Base-by-base conservation (phyloP, 2,329 filamentous ascomycete species). In the Aspergillus texensis region DNA sequence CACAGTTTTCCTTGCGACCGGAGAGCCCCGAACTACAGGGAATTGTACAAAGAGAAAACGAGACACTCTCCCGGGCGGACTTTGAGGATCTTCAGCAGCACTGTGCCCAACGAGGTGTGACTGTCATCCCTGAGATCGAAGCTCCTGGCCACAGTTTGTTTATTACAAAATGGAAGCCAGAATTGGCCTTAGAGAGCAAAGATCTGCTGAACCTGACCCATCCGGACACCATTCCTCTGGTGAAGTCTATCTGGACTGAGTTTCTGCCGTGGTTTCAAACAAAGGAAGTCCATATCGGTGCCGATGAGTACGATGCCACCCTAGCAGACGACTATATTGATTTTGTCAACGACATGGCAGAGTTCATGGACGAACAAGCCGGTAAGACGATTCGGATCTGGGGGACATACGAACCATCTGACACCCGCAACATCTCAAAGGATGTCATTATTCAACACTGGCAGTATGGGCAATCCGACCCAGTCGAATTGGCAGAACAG, bases 61-160 rank as follows among this genome's bases (percentile, higher is more conserved):
- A 88, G 67, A 86, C 85, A 0, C 85, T 87, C 53, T 82, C 81
- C 0, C 76, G 78, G 8, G 72, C 75, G 0, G 80, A 85, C 6
- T 87, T 86, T 64, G 83, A 85, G 24, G 74, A 80, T 1, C 80
- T 89, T 8, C 85, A 88, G 67, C 68, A 72, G 0, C 76, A 79
- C 46, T 88, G 86, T 65, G 85, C 82, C 0, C 74, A 79, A 0
- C 79, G 85, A 5, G 86, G 86, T 4, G 82, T 89, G 1, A 87
- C 86, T 0, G 75, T 89, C 1, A 78, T 88, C 4, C 86, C 86
- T 0, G 86, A 88, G 70, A 86, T 88, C 28, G 86, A 89, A 70
- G 80, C 85, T 0, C 86, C 86, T 0, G 86, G 86, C 0, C 86
- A 89, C 64, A 81, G 83, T 1, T 74, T 88, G 1, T 81, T 82